Evolutionary conservation across 257 asterid species (phyloP), one percentile per base, ranked within the genome.

Genomic region (Plectranthus barbatus): DNA sequence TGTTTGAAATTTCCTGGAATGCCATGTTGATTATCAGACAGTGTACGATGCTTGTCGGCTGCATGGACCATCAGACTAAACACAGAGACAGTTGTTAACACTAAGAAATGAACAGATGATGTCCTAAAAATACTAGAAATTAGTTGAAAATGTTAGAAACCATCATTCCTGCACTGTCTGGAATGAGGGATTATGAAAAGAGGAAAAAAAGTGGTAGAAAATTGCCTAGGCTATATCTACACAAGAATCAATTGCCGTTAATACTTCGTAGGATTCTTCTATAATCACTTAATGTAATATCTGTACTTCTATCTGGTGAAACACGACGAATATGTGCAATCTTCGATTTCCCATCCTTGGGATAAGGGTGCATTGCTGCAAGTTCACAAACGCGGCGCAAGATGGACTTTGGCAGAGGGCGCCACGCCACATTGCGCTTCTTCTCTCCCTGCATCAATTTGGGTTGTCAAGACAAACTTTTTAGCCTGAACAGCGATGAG

Each of bases 371-470:
- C 79, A 78, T 72, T 48, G 62, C 62, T 14, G 97, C 88, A 61
- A 89, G 77, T 68, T 91, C 97, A 60, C 80, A 69, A 40, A 91
- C 98, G 3, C 89, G 95, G 21, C 73, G 83, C 58, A 85, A 60
- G 54, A 92, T 72, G 24, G 97, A 64, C 70, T 85, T 89, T 0
- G 99, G 99, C 67, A 92, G 73, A 17, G 97, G 96, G 13, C 97
- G 89, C 97, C 99, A 92, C 0, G 97, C 91, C 74, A 85, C 65
- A 49, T 77, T 86, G 26, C 96, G 84, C 68, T 83, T 91, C 71
- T 77, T 81, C 55, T 78, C 89, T 50, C 84, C 90, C 97, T 89
- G 93, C 81, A 73, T 54, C 59, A 45, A 56, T 29, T 44, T 61
- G 7, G 13, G 37, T 12, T 31, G 26, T 46, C 36, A 49, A 13